Evolutionary conservation across 1,284 basidiomycete genomes (phyloP).

Genomic region (Leccinum pallidistipes): DNA sequence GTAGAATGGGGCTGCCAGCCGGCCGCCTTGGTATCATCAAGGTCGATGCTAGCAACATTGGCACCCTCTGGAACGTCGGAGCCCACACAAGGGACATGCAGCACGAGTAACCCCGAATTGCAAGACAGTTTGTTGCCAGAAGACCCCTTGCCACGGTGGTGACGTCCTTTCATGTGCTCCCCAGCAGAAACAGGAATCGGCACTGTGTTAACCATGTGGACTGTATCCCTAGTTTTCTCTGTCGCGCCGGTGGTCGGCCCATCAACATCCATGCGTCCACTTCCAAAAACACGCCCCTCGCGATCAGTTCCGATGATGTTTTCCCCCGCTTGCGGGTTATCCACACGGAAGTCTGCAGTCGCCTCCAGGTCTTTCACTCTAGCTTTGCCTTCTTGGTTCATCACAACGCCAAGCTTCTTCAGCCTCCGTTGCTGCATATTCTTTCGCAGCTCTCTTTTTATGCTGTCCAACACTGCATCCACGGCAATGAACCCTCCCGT

Average conservation of each 20-base stretch:
- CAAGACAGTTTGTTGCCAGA: slow-evolving; percentile 11
- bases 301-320: slow-evolving; percentile 3
- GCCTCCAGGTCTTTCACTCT: not conserved
- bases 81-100: slow-evolving; percentile 34
- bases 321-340: slow-evolving; percentile 8
- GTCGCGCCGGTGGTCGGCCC: slow-evolving; percentile 2
- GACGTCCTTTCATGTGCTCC: slow-evolving; percentile 23
- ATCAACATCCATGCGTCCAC: slow-evolving; percentile 32
- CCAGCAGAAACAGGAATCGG: slow-evolving; percentile 32
- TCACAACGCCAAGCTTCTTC: slow-evolving; percentile 3
- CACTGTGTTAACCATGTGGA: slow-evolving; percentile 23
- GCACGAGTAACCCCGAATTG: slow-evolving; percentile 27
- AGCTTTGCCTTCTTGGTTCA: not conserved
- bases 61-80: slow-evolving; percentile 6
- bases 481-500: slow-evolving; percentile 92
- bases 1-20: slow-evolving; percentile 32
- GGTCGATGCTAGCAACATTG: slow-evolving; percentile 29
- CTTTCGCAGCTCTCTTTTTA: slow-evolving; percentile 62
- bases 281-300: slow-evolving; percentile 5
- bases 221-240: slow-evolving; percentile 2
- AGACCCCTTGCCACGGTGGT: slow-evolving; percentile 1
- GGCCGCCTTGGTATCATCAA: slow-evolving; percentile 43
- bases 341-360: slow-evolving; percentile 3
- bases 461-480: slow-evolving; percentile 81
- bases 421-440: slow-evolving; percentile 16